phyloP scores from a whole-genome alignment of 306 rosid species.

The Rosa lucieae region DNA sequence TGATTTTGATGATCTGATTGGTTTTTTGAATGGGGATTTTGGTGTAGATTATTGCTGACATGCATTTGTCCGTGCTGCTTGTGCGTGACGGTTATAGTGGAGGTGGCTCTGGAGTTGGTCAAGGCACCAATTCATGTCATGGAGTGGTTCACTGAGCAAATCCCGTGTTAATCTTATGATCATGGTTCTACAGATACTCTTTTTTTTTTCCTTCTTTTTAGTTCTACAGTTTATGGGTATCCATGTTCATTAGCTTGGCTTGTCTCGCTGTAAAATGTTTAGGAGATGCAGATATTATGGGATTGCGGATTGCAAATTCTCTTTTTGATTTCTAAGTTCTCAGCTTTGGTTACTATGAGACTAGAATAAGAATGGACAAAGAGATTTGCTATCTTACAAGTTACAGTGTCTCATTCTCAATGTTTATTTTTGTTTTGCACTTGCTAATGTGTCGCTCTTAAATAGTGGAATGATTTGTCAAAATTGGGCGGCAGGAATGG shows the following conservation, averaged over 20 bases:
- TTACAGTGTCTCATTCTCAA: background rate
- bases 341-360: background rate
- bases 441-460: background rate
- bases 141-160: slow-evolving; percentile 89
- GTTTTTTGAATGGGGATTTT: slow-evolving; percentile 9
- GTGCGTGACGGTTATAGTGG: slow-evolving; percentile 81
- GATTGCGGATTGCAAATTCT: background rate
- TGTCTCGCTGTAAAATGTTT: background rate
- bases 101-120: slow-evolving; percentile 62
- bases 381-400: background rate
- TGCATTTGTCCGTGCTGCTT: slow-evolving; percentile 91
- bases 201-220: background rate
- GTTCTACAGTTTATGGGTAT: background rate
- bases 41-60: slow-evolving; percentile 57
- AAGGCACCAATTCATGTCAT: slow-evolving; percentile 89
- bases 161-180: slow-evolving; percentile 47
- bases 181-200: background rate
- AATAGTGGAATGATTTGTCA: background rate
- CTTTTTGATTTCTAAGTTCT: background rate
- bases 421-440: background rate
- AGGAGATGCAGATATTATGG: background rate
- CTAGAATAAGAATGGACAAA: background rate
- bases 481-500: too few species aligned
- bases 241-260: background rate
- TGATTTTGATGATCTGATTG: slow-evolving; percentile 6